Conservation (phyloP, 331 rosid species). For the Rhamnella rubrinervis region DNA sequence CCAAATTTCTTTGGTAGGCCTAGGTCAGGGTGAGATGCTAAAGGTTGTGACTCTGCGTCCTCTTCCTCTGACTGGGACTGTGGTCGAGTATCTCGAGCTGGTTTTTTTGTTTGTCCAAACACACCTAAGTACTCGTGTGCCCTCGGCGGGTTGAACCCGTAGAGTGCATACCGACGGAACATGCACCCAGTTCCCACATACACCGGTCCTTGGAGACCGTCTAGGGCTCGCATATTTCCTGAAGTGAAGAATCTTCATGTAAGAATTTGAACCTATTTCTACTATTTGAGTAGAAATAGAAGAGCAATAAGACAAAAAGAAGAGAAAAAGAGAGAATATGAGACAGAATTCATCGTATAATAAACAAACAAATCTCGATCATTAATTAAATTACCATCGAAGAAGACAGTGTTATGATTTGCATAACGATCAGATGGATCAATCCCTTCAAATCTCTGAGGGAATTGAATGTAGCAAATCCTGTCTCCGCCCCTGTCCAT, state of each 20-base stretch:
- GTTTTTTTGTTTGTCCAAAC: conserved; percentile 56
- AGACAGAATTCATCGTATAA: background rate
- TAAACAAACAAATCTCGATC: background rate
- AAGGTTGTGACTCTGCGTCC: conserved; percentile 52
- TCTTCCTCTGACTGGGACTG: conserved; percentile 22
- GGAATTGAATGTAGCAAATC: conserved; percentile 73
- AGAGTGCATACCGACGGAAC: conserved; percentile 72
- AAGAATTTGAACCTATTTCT: background rate
- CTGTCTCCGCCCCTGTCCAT: conserved; percentile 86
- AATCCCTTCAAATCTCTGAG: conserved; percentile 81
- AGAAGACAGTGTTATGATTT: conserved; percentile 81
- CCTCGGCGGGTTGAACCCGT: conserved; percentile 82
- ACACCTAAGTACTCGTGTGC: conserved; percentile 66
- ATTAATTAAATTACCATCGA: conserved; percentile 51
- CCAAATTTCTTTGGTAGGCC: conserved; percentile 71
- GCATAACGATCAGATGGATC: conserved; percentile 89
- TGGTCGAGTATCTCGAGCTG: conserved; percentile 35
- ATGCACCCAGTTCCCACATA: conserved; percentile 88
- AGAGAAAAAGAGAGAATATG: background rate
- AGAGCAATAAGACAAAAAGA: background rate
- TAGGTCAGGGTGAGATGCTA: conserved; percentile 50
- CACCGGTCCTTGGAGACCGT: conserved; percentile 85
- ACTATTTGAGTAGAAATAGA: background rate
- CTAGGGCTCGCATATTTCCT: conserved; percentile 86
- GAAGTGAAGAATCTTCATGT: background rate